Base-by-base conservation (phyloP, 768 basidiomycete species). In the Naganishia randhawae region DNA sequence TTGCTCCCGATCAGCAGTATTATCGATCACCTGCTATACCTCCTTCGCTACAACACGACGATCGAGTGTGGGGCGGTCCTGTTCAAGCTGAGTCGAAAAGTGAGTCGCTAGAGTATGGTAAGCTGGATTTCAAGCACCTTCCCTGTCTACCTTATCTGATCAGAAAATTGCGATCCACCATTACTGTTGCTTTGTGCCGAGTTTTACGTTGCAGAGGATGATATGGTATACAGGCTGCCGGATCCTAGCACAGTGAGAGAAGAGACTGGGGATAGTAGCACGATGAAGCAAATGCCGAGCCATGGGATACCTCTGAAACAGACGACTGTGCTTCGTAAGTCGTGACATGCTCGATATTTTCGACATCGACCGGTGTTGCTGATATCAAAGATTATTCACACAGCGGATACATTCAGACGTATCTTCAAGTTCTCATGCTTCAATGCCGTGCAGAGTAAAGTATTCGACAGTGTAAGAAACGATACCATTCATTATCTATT, bases 381-480 rank as follows among this genome's bases (percentile, higher is more conserved):
- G 61, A 51, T 1, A 4, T 50, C 19, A 29, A 11, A 10, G 7
- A 1, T n/a, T 51, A n/a, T 16, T 5, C 16, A 3, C 25, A 16
- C 70, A 95, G 94, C 91, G 61, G 90, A 92, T 74, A 83, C 87
- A 17, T 92, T 89, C 78, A 86, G 90, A 17, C 82, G 84, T 0
- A 81, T 92, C 1, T 96, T 94, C 85, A 89, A 89, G 74, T 96
- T 94, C 71, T 87, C 87, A 0, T 85, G 89, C 3, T 97, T 97
- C 83, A 98, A 98, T 76, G 87, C 89, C 3, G 86, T 97, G 25
- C 95, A 99, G 73, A 91, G 90, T 16, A 83, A 83, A 32, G 92
- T 90, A 76, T 91, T 90, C 71, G 85, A 89, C 54, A 83, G 84
- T 71, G 92, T 92, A 75, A 5, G 54, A 2, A 67, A 86, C 39